Base-by-base conservation (phyloP, 2,329 filamentous ascomycete genomes). In the Pseudohalonectria lignicola region DNA sequence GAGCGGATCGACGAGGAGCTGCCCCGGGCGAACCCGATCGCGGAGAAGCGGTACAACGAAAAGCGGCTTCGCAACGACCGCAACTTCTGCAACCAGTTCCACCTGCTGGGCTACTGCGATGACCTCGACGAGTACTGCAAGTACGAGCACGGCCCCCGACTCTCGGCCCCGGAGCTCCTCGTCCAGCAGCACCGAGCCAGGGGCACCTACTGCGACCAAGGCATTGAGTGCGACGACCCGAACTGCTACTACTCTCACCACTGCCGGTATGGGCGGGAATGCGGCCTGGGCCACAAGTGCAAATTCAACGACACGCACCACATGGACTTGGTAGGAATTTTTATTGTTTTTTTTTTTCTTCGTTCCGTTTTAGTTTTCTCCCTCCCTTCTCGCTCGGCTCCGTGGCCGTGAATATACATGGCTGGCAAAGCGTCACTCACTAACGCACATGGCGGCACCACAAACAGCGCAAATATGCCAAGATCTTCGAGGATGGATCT, bases 1-100 rank as follows among this genome's bases (percentile, higher is more conserved):
- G 45, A 57, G 46, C 55, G 56, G n/a, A 30, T 59, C 11, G 55
- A 59, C 34, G 45, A 49, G 21, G 47, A 46, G 1, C 43, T 57
- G 15, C 45, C 48, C 2, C 48, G 47, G n/a, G 25, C 41, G 2
- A 49, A 55, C 16, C 18, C 33, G 10, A 18, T 29, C 12, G 40
- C 36, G 8, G 25, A 34, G 15, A 36, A 34, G 20, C 30, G 36
- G 16, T 39, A 36, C 15, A 40, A 39, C 12, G 47, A 49, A 1
- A 41, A 45, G 16, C 41, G 43, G 30, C 19, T 6, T 3, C 37
- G 40, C 13, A 25, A 41, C 8, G 47, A 47, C 5, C 48, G 48
- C 6, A 38, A 38, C 30, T 43, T 43, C 23, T 52, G 49, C 40
- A 52, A 52, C 28, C 37, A 35, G 2, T 47, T 41, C 36, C 47